Evolutionary conservation across 768 basidiomycete species (phyloP), one percentile per base, ranked within the genome.

Genomic region (Rhodosporidiobolus odoratus): DNA sequence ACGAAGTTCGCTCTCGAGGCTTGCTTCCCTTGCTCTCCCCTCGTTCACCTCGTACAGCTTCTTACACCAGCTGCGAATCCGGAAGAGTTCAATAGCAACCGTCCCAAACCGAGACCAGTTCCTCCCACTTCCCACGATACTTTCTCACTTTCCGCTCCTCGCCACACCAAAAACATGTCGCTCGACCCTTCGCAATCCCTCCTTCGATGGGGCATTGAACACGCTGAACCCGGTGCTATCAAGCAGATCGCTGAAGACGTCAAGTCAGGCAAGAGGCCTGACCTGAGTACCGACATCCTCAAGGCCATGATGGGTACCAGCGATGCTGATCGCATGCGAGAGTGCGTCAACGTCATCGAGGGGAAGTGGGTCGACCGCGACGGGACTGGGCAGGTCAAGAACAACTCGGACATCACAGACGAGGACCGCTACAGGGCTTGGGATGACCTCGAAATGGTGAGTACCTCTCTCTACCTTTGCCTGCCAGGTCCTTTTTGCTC

Each of bases 381-480:
- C 77, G 78, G 62, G 2, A 81, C 16, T 80, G 58, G 58, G 6
- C 66, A 71, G 19, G 27, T 78, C 25, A 83, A 81, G 61, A 79
- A 81, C 27, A 86, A 88, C 69, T 84, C 85, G 37, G 85, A 84
- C 21, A 68, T 70, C 41, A 67, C 72, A 12, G 35, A 52, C 23
- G 81, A 90, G 45, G 80, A 91, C 50, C 81, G 82, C 25, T 88
- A 91, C 0, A 81, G 92, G 47, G 76, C 77, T 0, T 76, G 77
- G 76, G 92, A 94, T 78, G 84, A 94, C 76, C 80, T 93, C 38
- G 92, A 95, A 81, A 89, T 93, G 90, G 91, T 89, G 61, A 60
- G 85, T n/a, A n/a, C 7, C 5, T 19, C 34, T 37, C 8, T 30
- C 58, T 40, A 59, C 34, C 52, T 43, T 43, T 35, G 61, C 30